phyloP scores from a whole-genome alignment of 2,329 filamentous ascomycete genomes.

The Pleomassaria siparia region DNA sequence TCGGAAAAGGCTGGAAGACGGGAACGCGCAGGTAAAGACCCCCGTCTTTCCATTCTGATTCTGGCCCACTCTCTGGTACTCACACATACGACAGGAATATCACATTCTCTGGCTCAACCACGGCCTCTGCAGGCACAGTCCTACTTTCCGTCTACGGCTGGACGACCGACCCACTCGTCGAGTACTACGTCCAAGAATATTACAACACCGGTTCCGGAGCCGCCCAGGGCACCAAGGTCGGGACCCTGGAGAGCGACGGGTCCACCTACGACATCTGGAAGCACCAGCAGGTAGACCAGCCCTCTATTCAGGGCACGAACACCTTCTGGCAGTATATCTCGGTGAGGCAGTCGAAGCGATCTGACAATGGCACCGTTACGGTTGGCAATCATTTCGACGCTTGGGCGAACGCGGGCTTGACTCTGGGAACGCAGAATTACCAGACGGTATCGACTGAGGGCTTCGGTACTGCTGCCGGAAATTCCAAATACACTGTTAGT shows the following conservation, averaged over 20 bases:
- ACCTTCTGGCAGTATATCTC: constrained; percentile 56
- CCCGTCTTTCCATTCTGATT: not conserved
- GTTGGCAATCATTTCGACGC: not conserved
- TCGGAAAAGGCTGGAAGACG: constrained; percentile 36
- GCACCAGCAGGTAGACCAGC: constrained; percentile 23
- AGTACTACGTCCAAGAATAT: not conserved
- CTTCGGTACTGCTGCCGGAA: not conserved
- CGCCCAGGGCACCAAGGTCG: not conserved
- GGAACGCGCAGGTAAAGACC: constrained; percentile 32
- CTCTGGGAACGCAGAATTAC: not conserved
- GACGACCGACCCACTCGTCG: constrained; percentile 48
- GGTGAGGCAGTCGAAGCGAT: constrained; percentile 28
- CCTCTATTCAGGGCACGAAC: constrained; percentile 50
- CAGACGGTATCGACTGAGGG: not conserved
- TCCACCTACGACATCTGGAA: constrained; percentile 4
- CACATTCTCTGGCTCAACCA: constrained; percentile 31
- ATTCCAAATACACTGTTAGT: not conserved
- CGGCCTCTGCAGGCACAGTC: constrained; percentile 25
- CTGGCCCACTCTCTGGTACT: not conserved
- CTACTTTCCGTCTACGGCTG: constrained; percentile 55
- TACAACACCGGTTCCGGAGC: not conserved
- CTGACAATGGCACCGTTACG: constrained; percentile 28
- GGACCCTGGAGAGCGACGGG: not conserved
- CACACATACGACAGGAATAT: constrained; percentile 16
- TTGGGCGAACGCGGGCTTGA: not conserved